Evolutionary conservation across 2,329 filamentous ascomycete species (phyloP), one percentile per base, ranked within the genome.

Genomic region (Helminthosporium solani): DNA sequence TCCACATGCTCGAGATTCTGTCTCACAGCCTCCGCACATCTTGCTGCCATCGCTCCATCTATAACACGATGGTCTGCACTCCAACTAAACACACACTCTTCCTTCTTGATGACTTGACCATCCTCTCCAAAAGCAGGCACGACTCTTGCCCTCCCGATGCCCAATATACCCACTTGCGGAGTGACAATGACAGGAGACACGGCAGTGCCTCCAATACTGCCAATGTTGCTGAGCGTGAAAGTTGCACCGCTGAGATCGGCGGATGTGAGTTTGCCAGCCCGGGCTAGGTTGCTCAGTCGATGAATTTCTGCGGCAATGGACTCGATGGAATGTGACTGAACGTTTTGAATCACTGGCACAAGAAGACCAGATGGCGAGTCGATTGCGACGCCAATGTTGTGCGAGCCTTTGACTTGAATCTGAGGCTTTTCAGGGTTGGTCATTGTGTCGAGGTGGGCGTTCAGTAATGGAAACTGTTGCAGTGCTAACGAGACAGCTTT

Each of bases 341-440:
- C 90, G 66, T 95, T 84, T 66, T 86, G 89, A 68, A 99, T 83
- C 36, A 97, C 94, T 1, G 94, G 94, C 3, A 99, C 94, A 7
- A 99, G 74, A 1, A 99, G 82, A 2, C 94, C 94, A 6, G 79
- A 77, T 0, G 92, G 90, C 0, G 92, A 95, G 71, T 99, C 94
- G 80, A 99, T 94, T 46, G 94, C 94, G 27, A 99, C 80, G 50
- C 94, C 94, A 51, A 99, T 92, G 72, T 99, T 95, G 78, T 99
- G 94, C 63, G 88, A 85, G 42, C 83, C 82, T 46, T 91, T 87
- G 75, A 89, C 83, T 45, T 91, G 75, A 3, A 99, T 78, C 27
- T 81, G 80, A 0, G 92, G 90, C 62, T 88, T 92, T 43, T 75
- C 74, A 7, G 78, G 75, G 48, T 78, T 75, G 35, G 70, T 72